These are phyloP conservation scores for Oxyria digyna DNA, from an alignment of 148 eudicot species.

Conservation along the genomic window DNA sequence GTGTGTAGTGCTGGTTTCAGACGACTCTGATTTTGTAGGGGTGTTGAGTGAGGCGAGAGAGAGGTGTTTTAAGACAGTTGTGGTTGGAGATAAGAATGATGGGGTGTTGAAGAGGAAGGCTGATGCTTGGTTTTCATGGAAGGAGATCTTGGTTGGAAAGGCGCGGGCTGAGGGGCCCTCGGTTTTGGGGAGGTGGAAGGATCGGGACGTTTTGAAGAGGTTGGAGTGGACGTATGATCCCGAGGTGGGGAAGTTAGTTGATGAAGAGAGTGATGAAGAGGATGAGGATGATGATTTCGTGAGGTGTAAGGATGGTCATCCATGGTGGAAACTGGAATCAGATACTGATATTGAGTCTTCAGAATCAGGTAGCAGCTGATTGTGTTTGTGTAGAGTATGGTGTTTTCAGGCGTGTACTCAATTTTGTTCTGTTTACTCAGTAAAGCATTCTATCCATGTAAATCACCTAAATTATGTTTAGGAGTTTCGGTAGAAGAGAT, in stretches of 20 bases:
- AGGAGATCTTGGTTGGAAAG: conserved; percentile 61
- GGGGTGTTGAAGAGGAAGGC: conserved; percentile 61
- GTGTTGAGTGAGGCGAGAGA: conserved; percentile 63
- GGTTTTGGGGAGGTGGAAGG: conserved; percentile 75
- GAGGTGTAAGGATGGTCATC: conserved; percentile 13
- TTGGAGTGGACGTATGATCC: conserved; percentile 70
- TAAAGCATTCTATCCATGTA: too few species aligned
- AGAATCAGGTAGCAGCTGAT: not conserved
- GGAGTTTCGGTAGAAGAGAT: too few species aligned
- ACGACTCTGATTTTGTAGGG: conserved; percentile 56
- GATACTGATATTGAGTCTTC: not conserved
- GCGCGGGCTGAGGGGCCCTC: conserved; percentile 53
- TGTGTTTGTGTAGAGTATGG: not conserved
- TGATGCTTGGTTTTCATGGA: conserved; percentile 79
- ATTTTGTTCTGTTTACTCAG: too few species aligned
- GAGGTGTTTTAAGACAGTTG: conserved; percentile 79
- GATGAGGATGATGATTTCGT: not conserved
- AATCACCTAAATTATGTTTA: too few species aligned
- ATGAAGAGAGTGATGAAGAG: conserved; percentile 7
- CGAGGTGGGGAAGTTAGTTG: conserved; percentile 22
- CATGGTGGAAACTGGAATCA: conserved; percentile 35
- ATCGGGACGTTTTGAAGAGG: conserved; percentile 51
- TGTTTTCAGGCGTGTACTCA: not conserved
- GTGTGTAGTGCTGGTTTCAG: conserved; percentile 68
- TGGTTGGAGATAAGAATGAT: conserved; percentile 56